phyloP scores from a whole-genome alignment of 2,329 filamentous ascomycete species.

The Magnaporthiopsis rhizophila region DNA sequence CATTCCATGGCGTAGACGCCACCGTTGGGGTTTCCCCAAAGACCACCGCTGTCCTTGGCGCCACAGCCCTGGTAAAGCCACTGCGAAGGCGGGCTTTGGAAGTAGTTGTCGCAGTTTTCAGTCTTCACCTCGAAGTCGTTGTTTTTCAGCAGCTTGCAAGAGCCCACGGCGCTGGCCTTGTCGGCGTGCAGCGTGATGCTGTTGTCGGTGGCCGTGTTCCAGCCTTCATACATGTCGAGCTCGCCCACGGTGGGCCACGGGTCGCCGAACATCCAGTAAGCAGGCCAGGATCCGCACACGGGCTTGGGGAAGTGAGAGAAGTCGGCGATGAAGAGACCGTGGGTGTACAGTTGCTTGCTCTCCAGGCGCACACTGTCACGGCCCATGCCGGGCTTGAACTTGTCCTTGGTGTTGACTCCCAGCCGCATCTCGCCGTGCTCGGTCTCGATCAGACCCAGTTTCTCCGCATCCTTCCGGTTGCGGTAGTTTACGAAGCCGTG shows the following conservation, averaged over 20 bases:
- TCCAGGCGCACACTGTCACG: slow-evolving; percentile 56
- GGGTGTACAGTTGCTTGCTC: slow-evolving; percentile 53
- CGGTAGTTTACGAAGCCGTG: slow-evolving; percentile 55
- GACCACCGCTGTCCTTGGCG: slow-evolving; percentile 26
- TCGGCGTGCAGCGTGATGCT: slow-evolving; percentile 51
- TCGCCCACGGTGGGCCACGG: slow-evolving; percentile 56
- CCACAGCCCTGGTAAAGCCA: slow-evolving; percentile 32
- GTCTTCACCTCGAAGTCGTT: slow-evolving; percentile 20
- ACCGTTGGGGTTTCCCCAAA: slow-evolving; percentile 25
- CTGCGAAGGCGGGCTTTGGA: slow-evolving; percentile 26
- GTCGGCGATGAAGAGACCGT: slow-evolving; percentile 62
- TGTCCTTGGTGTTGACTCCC: slow-evolving; percentile 26
- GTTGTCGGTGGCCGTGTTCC: slow-evolving; percentile 48
- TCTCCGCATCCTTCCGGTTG: slow-evolving; percentile 24
- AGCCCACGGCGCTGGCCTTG: slow-evolving; percentile 20
- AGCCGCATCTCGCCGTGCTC: slow-evolving; percentile 28
- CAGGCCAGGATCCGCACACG: slow-evolving; percentile 65
- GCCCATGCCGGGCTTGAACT: slow-evolving; percentile 22
- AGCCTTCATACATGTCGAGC: slow-evolving; percentile 61
- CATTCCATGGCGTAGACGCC: slow-evolving; percentile 32
- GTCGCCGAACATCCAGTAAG: slow-evolving; percentile 47
- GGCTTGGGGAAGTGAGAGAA: slow-evolving; percentile 60
- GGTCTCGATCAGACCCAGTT: slow-evolving; percentile 26
- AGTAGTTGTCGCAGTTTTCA: slow-evolving; percentile 34
- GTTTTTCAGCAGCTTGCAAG: slow-evolving; percentile 27